A percentile compares a stretch with the other conserved stretches of the same genome.
phyloP scores from a whole-genome alignment of 163 green algal species.

The Scenedesmus sp. region DNA sequence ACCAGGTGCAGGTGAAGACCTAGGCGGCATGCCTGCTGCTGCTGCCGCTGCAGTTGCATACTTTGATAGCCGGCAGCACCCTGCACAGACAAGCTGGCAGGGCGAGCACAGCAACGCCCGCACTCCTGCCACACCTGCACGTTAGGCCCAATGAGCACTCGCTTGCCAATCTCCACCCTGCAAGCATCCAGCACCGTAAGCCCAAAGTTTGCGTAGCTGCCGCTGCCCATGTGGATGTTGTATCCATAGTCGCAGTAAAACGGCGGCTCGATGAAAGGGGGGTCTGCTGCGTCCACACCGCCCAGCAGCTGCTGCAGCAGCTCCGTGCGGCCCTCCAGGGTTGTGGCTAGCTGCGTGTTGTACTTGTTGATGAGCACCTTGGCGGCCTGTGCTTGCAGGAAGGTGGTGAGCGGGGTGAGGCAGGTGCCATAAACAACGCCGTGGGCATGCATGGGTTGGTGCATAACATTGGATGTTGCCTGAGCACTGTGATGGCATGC shows the following conservation, averaged over 20 bases:
- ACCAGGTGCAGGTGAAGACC: not conserved
- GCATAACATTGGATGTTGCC: not conserved
- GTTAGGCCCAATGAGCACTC: slow-evolving; percentile 40
- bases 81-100: too few species aligned
- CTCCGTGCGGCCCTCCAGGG: slow-evolving; percentile 26
- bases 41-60: not conserved
- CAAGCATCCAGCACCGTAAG: slow-evolving; percentile 37
- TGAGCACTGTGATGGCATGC: not conserved
- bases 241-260: slow-evolving; percentile 48
- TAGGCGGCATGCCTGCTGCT: not conserved
- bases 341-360: slow-evolving; percentile 18
- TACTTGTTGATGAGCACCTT: slow-evolving; percentile 19
- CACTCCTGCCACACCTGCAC: not conserved
- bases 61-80: too few species aligned
- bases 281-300: slow-evolving; percentile 35
- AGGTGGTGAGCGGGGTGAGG: not conserved
- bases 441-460: not conserved
- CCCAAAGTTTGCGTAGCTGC: slow-evolving; percentile 41
- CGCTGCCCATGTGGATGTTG: slow-evolving; percentile 47
- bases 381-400: not conserved
- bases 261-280: slow-evolving; percentile 53
- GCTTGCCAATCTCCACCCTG: slow-evolving; percentile 19
- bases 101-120: too few species aligned
- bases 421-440: not conserved
- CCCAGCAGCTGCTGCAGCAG: slow-evolving; percentile 49